Conservation (phyloP, 2,329 filamentous ascomycete species). For the Aspergillus hortae region DNA sequence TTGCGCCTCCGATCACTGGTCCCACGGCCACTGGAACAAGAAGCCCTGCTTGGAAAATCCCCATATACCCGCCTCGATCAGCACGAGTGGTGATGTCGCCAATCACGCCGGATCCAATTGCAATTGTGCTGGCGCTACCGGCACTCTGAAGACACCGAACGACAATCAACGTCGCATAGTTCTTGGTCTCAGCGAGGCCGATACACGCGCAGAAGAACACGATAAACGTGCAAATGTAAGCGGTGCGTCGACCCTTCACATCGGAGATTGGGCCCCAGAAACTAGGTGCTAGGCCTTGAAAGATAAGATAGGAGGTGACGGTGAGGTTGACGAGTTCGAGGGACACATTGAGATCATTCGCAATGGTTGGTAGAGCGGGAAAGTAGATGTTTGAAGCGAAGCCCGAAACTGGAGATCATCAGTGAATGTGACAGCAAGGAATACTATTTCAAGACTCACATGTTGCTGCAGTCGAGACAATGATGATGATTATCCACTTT, state of each 20-base stretch:
- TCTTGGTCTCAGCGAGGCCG: slow-evolving; percentile 37
- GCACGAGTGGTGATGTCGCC: slow-evolving; percentile 41
- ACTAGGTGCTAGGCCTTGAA: slow-evolving; percentile 43
- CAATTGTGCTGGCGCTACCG: slow-evolving; percentile 43
- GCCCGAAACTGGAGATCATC: slow-evolving; percentile 30
- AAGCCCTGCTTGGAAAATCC: slow-evolving; percentile 37
- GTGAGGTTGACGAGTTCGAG: slow-evolving; percentile 41
- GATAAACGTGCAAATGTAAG: slow-evolving; percentile 38
- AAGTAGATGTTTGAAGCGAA: slow-evolving; percentile 49
- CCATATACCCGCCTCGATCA: slow-evolving; percentile 43
- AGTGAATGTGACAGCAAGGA: background rate
- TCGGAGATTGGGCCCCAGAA: slow-evolving; percentile 43
- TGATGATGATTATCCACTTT: slow-evolving; percentile 46
- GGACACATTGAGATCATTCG: slow-evolving; percentile 39
- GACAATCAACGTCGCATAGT: slow-evolving; percentile 38
- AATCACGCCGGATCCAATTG: slow-evolving; percentile 41
- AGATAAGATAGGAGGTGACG: slow-evolving; percentile 45
- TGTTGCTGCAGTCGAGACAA: slow-evolving; percentile 51
- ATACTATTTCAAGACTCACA: slow-evolving; percentile 32
- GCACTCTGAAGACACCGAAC: slow-evolving; percentile 43
- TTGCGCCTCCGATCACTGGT: slow-evolving; percentile 41
- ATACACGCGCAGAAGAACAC: slow-evolving; percentile 41
- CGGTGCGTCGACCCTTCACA: slow-evolving; percentile 37
- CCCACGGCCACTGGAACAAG: slow-evolving; percentile 37
- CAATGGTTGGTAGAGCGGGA: slow-evolving; percentile 42